Evolutionary conservation across 768 basidiomycete species (phyloP), one percentile per base, ranked within the genome.

Genomic region (Termitomyces sp.): DNA sequence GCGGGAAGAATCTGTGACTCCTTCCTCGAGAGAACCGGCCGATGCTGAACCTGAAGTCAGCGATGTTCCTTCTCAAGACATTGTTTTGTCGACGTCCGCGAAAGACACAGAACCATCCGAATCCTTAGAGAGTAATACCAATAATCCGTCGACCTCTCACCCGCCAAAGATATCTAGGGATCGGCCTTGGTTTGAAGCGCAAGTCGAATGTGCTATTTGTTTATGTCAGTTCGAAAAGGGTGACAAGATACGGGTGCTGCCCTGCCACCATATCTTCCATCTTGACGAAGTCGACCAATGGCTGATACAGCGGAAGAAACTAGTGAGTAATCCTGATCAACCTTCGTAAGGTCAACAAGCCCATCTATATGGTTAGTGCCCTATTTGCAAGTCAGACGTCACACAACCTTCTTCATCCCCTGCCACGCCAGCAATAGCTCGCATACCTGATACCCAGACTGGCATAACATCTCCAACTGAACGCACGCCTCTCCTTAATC

Each of bases 181-280:
- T 25, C 81, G 82, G 51, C 80, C 84, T 3, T 92, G 91, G 88
- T 94, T 90, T 59, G 88, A 89, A 66, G 70, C 78, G 3, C 91
- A 94, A 64, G 66, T 80, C 50, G 93, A 98, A 68, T 98, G 95
- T 64, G 91, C 94, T 32, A 98, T 98, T 52, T 98, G 96, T 67
- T 78, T 98, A 53, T 89, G 81, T 56, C 83, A 87, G 58, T 98
- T 98, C 62, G 83, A 74, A 38, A 85, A 85, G 64, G 94, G 94
- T 3, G 96, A 98, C 66, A 82, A 84, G 62, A 91, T 98, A 40
- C 83, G 95, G 61, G 91, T 95, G 49, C 67, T 98, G 38, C 96
- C 96, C 1, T 98, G 96, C 64, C 88, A 90, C 44, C 96, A 98
- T 67, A 85, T 98, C 51, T 98, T 97, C 73, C 96, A 98, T 70